Evolutionary conservation across 352 stramenopile genomes (phyloP).

Genomic region (Phytopythium oedochilum): DNA sequence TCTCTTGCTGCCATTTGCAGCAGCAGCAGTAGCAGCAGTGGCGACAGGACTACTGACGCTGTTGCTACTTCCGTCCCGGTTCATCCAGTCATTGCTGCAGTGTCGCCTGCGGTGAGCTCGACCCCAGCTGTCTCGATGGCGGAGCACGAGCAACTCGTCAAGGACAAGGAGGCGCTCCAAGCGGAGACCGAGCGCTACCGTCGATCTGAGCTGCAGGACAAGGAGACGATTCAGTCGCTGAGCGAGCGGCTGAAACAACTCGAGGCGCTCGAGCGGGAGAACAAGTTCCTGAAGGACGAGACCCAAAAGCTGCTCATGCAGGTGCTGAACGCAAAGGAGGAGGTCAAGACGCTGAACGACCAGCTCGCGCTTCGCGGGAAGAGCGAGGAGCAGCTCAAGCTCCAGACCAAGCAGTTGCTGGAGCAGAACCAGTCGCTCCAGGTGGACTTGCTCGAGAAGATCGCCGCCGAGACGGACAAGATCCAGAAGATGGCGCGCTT

Average conservation of each 20-base stretch:
- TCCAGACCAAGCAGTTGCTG: constrained; percentile 64
- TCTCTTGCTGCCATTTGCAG: constrained; percentile 2
- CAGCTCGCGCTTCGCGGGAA: constrained; percentile 45
- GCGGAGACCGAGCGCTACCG: constrained; percentile 15
- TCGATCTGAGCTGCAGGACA: constrained; percentile 18
- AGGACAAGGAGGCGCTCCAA: constrained; percentile 28
- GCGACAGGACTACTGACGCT: background rate
- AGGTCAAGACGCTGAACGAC: constrained; percentile 46
- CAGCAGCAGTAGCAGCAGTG: background rate
- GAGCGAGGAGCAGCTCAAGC: constrained; percentile 65
- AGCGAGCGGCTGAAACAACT: constrained; percentile 35
- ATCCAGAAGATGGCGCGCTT: constrained; percentile 67
- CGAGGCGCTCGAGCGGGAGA: constrained; percentile 47
- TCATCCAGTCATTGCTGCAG: background rate
- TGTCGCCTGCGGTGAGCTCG: background rate
- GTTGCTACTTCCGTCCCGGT: background rate
- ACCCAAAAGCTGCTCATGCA: constrained; percentile 59
- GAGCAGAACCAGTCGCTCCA: constrained; percentile 67
- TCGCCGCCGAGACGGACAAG: constrained; percentile 52
- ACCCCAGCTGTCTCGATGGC: constrained; percentile 10
- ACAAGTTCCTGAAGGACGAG: constrained; percentile 51
- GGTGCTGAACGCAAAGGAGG: constrained; percentile 43
- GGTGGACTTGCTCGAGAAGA: constrained; percentile 62
- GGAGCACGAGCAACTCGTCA: constrained; percentile 33
- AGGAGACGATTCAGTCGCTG: constrained; percentile 29